Conservation (phyloP, 2,329 filamentous ascomycete genomes). For the Annulohypoxylon truncatum region DNA sequence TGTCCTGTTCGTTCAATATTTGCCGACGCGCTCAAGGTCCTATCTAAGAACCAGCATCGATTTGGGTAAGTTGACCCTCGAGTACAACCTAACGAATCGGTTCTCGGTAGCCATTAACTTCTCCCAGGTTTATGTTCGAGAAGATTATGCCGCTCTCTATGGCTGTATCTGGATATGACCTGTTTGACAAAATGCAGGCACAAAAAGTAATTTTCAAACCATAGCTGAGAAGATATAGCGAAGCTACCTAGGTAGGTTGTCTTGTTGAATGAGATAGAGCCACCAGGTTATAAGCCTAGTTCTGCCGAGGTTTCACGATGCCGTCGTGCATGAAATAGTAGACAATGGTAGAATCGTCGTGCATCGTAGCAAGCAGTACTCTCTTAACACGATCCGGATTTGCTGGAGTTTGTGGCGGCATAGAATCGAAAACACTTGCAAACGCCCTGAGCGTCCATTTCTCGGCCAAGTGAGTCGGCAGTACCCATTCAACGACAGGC, state of each 20-base stretch:
- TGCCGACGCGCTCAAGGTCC: constrained; percentile 69
- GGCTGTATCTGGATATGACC: constrained; percentile 74
- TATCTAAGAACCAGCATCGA: constrained; percentile 74
- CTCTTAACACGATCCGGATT: constrained; percentile 68
- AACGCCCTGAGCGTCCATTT: constrained; percentile 76
- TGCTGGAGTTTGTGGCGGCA: constrained; percentile 59
- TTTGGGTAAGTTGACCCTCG: constrained; percentile 66
- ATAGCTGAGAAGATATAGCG: neutral
- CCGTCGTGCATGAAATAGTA: constrained; percentile 89
- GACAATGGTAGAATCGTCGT: constrained; percentile 84
- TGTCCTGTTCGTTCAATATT: constrained; percentile 81
- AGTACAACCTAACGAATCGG: neutral
- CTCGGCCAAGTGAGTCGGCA: constrained; percentile 78
- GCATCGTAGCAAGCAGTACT: constrained; percentile 77
- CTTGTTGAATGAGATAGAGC: constrained; percentile 20
- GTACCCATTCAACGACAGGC: constrained; percentile 78
- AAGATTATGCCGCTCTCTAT: constrained; percentile 77
- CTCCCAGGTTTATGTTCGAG: constrained; percentile 75
- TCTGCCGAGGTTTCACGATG: constrained; percentile 87
- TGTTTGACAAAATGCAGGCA: constrained; percentile 78
- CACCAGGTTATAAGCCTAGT: constrained; percentile 59
- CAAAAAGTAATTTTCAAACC: constrained; percentile 79
- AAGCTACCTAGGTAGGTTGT: neutral
- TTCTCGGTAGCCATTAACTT: constrained; percentile 23
- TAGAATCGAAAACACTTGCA: constrained; percentile 75